Evolutionary conservation across 208 protist species (phyloP), one percentile per base, ranked within the genome.

Genomic region (Naegleria fowleri): DNA sequence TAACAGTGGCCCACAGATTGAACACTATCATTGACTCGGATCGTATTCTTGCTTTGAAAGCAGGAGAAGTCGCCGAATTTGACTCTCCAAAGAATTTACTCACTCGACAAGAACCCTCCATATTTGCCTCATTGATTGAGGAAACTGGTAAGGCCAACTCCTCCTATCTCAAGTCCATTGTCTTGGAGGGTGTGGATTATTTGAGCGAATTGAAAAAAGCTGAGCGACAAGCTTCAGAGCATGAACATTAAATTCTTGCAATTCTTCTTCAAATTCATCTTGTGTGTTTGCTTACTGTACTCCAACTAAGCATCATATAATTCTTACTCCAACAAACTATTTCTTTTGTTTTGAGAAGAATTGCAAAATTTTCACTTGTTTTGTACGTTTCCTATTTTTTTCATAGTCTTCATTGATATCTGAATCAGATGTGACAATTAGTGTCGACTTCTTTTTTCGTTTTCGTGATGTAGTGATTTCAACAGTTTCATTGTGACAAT

Each of bases 1-100:
- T 99, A 16, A 97, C 97, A 48, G 98, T 99, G 93, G 98, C 97
- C 13, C 98, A 99, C 90, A 94, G 97, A 52, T 92, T 98, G 52
- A 93, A 98, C 13, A 99, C 98, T 1, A 96, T 99, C 88, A 92
- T 96, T 33, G 94, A 96, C 51, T 94, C 67, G 85, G 94, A 97
- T 39, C 75, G 58, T 7, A 92, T 97, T 25, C 38, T 98, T 29
- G 93, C 96, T 2, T 16, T 97, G 5, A 93, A 96, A 90, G 43
- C 93, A 52, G 96, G 96, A 51, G 29, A 91, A 51, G 33, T 97
- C 5, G 87, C 76, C 13, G 96, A 97, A 83, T 96, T 94, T 87
- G 96, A 95, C 36, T 76, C 76, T 39, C 41, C 96, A 51, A 48
- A 83, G 15, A 90, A 93, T 38, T 93, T 96, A 19, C 51, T 90